Evolutionary conservation across 495 filamentous ascomycete species (phyloP), one percentile per base, ranked within the genome.

Genomic region (Penicillium mononematosum): DNA sequence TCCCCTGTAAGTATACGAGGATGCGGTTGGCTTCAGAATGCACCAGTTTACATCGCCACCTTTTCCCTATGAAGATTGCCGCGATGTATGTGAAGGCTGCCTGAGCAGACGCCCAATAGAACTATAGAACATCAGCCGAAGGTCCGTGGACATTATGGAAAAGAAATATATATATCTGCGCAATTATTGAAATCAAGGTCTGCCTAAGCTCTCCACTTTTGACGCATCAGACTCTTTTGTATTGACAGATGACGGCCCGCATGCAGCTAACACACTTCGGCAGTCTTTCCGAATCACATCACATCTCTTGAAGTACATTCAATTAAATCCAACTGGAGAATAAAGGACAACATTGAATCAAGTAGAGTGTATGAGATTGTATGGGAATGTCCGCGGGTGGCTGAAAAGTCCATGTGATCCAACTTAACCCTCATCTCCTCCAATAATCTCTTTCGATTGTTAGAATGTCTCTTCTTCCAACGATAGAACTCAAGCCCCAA

Each of bases 1-100:
- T 42, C 43, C 29, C 20, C 20, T 55, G 57, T 44, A 20, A 34
- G 22, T 60, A 60, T 60, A 60, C 58, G 58, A 60, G 53, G 24
- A 50, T 62, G 50, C 60, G 42, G 60, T 32, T 53, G 46, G 41
- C 32, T 44, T 55, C 43, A 12, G 9, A 62, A 58, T 52, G 45
- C 19, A 29, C 10, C 42, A 49, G 44, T 39, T 43, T 42, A n/a
- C 32, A 29, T 49, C 34, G 45, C 53, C 42, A 27, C 45, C 17
- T 38, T 22, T 22, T 1, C 1, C 2, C 1, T 22, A 29, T 16
- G 32, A 22, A 39, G 44, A 38, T 48, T 56, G 43, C 42, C 45
- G 31, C 22, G 53, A 49, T 31, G 24, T 56, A 34, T 14, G 32
- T 39, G 9, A 54, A 17, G 51, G 29, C 27, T 29, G 7, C 5